Conservation (phyloP, 2,329 filamentous ascomycete genomes). For the Graphilbum ipis-grandicollis region DNA sequence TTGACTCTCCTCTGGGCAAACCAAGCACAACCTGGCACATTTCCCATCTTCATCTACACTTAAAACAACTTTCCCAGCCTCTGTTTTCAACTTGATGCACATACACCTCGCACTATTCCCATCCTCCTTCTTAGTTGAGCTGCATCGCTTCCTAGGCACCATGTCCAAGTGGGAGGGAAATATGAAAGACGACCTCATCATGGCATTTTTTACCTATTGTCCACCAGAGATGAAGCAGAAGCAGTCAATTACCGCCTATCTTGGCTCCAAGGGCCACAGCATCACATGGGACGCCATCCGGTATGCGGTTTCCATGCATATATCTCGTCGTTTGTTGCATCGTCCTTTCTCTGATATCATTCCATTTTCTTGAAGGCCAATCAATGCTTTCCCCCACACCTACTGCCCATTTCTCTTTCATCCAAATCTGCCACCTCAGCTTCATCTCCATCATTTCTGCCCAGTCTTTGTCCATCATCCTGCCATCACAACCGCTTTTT, state of each 20-base stretch:
- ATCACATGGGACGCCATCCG: constrained; percentile 12
- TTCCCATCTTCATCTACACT: not conserved
- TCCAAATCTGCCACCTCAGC: not conserved
- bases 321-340: not conserved
- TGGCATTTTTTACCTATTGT: constrained; percentile 6
- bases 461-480: too few species aligned
- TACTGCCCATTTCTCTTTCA: not conserved
- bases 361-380: too few species aligned
- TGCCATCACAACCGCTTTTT: too few species aligned
- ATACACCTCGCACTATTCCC: too few species aligned
- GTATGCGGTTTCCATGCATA: constrained; percentile 6
- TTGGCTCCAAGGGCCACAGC: constrained; percentile 8
- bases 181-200: constrained; percentile 7
- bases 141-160: not conserved
- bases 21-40: too few species aligned
- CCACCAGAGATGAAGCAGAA: constrained; percentile 8
- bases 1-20: too few species aligned
- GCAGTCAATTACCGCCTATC: constrained; percentile 5
- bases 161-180: constrained; percentile 8
- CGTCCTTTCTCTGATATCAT: too few species aligned
- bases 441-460: too few species aligned
- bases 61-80: too few species aligned
- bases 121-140: too few species aligned
- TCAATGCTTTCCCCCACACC: too few species aligned
- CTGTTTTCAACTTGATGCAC: too few species aligned